phyloP scores from a whole-genome alignment of 441 rosid species.

The Kokia cookei region DNA sequence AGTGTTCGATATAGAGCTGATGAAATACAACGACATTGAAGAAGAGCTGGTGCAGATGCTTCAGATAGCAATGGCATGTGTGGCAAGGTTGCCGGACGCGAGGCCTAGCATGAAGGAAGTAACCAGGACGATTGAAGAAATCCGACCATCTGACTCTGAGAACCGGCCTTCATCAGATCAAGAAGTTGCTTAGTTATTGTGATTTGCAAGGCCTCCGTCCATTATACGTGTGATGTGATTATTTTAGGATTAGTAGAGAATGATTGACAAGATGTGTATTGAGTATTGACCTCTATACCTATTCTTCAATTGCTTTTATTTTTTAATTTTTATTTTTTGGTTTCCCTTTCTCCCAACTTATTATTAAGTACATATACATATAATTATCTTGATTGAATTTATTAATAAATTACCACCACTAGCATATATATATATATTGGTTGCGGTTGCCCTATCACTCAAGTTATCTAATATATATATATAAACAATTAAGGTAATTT shows the following conservation, averaged over 20 bases:
- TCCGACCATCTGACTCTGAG: slow-evolving; percentile 39
- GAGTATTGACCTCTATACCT: no score
- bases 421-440: neutral
- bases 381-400: no score
- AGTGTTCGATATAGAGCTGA: slow-evolving; percentile 66
- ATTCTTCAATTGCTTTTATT: neutral
- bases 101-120: slow-evolving; percentile 65
- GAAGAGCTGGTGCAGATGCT: slow-evolving; percentile 83
- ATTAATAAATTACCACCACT: neutral
- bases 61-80: slow-evolving; percentile 71
- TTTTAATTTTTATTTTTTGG: no score
- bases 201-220: neutral
- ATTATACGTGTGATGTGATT: neutral
- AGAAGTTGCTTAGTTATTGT: slow-evolving; percentile 11
- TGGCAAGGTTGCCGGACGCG: slow-evolving; percentile 45
- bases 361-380: neutral
- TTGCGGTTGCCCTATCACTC: neutral
- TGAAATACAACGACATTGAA: slow-evolving; percentile 49
- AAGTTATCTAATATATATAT: no score
- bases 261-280: neutral
- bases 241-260: neutral
- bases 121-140: slow-evolving; percentile 58
- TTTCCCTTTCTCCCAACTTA: neutral
- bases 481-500: no score
- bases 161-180: slow-evolving; percentile 38